These are phyloP conservation scores for Rhytidiadelphus loreus DNA, from an alignment of 225 moss, liverwort and hornwort species.

Conservation along the genomic window DNA sequence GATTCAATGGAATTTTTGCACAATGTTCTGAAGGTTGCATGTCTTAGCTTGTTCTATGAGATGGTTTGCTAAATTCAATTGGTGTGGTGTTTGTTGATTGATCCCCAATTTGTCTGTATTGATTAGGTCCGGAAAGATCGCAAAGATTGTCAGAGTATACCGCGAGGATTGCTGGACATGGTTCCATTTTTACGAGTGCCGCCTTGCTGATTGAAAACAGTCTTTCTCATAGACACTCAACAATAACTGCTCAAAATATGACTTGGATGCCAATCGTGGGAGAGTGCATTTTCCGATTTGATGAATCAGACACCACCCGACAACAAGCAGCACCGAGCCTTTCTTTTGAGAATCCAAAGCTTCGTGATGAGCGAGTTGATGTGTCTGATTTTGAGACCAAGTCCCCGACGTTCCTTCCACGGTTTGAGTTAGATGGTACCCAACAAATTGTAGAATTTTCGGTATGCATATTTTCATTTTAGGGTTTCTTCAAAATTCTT, in stretches of 20 bases:
- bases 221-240: conserved; percentile 15
- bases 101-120: background rate
- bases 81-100: background rate
- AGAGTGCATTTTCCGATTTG: conserved; percentile 70
- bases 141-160: conserved; percentile 24
- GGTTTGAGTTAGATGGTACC: conserved; percentile 27
- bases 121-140: background rate
- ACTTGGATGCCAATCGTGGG: conserved; percentile 57
- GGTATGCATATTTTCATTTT: conserved; percentile 11
- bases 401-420: conserved; percentile 44
- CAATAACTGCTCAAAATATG: conserved; percentile 22
- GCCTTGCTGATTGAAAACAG: conserved; percentile 25
- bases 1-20: background rate
- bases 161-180: conserved; percentile 1
- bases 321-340: conserved; percentile 41
- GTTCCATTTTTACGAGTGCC: conserved; percentile 12
- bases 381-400: background rate
- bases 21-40: background rate
- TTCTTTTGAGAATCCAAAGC: conserved; percentile 40
- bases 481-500: background rate
- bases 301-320: conserved; percentile 41
- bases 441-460: conserved; percentile 49
- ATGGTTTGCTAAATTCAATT: background rate
- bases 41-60: background rate
- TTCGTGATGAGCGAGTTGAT: conserved; percentile 25